Evolutionary conservation across 805 yeast species (phyloP), one percentile per base, ranked within the genome.

Genomic region (Candida alai): DNA sequence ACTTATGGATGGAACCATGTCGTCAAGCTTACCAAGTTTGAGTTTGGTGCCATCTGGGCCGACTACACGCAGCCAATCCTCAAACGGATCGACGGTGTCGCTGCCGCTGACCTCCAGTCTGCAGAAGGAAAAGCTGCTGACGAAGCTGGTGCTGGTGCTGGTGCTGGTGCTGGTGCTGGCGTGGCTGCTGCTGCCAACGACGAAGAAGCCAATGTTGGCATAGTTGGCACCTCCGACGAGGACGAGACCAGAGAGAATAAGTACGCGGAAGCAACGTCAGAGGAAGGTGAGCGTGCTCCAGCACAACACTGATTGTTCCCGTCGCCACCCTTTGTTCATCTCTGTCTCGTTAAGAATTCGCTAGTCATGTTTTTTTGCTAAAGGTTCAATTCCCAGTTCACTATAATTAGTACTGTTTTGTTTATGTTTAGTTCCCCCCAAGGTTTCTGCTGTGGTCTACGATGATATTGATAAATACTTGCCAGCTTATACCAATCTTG

Each of bases 1-100:
- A 22, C 30, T 6, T 22, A 26, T 23, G 36, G 42, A n/a, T 9
- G 30, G 7, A 22, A 22, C 4, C 39, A 39, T 22, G n/a, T 20
- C 19, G 23, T 35, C 12, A 17, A 15, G 23, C 19, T 15, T 3
- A 19, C 32, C 8, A 19, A 23, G 19, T 35, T 10, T 14, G 20
- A 30, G 19, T 31, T 24, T 22, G 42, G 42, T 24, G 34, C 34
- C 20, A 39, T 39, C 12, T 39, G 19, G 23, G 19, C 37, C n/a
- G 28, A 24, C n/a, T 12, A 18, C 13, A 6, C 32, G 4, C 33
- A 17, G 17, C 34, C 20, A n/a, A 14, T 30, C 11, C 17, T 13
- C 20, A 15, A 32, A 15, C 21, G n/a, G 18, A 18, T 32, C 12
- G 19, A 6, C n/a, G 33, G 33, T 20, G n/a, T n/a, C n/a, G n/a